These are phyloP conservation scores for Dactylellina leptospora DNA, from an alignment of 2,329 filamentous ascomycete species.

Conservation along the genomic window DNA sequence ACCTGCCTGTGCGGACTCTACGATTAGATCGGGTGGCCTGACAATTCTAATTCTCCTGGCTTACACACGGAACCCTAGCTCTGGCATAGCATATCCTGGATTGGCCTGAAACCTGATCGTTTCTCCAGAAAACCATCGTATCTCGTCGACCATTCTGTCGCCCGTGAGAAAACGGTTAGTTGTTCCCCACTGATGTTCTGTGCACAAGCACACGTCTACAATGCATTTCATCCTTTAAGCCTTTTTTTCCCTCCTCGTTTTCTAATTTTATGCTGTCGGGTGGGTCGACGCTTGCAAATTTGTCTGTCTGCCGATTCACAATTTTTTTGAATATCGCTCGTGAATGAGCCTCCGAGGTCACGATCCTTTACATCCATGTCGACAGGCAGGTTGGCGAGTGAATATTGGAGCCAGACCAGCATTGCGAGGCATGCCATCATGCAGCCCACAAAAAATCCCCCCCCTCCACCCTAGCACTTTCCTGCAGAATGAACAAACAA, in stretches of 20 bases:
- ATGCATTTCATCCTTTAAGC: no score
- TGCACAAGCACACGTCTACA: no score
- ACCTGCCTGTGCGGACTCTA: no score
- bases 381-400: background rate
- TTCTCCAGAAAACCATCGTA: slow-evolving; percentile 10
- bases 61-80: slow-evolving; percentile 11
- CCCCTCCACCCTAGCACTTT: slow-evolving; percentile 19
- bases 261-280: no score
- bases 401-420: no score
- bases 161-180: slow-evolving; percentile 29
- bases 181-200: background rate
- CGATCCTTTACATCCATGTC: background rate
- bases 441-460: slow-evolving; percentile 24
- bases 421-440: slow-evolving; percentile 36
- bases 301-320: background rate
- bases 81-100: slow-evolving; percentile 16
- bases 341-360: background rate
- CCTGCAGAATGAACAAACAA: slow-evolving; percentile 1
- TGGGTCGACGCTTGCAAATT: no score
- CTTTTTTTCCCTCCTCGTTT: no score
- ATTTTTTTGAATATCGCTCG: no score
- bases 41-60: slow-evolving; percentile 25
- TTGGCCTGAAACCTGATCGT: slow-evolving; percentile 30
- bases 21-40: slow-evolving; percentile 25
- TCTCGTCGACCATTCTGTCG: slow-evolving; percentile 16